phyloP scores from a whole-genome alignment of 2,329 filamentous ascomycete species.

The Helotiales sp. region DNA sequence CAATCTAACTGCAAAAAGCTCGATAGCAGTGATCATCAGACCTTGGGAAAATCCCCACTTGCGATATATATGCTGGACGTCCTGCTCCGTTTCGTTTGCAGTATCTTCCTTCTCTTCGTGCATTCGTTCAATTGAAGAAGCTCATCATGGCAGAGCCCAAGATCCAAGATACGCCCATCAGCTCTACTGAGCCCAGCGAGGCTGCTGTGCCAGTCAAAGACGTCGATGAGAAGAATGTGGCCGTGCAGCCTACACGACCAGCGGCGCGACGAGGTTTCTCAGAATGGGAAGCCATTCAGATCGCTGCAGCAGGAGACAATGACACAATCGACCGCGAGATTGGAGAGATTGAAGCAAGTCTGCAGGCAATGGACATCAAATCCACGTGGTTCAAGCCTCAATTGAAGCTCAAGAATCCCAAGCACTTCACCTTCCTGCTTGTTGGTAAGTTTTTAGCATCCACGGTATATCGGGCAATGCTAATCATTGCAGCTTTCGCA shows the following conservation, averaged over 20 bases:
- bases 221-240: constrained; percentile 19
- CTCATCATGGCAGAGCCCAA: constrained; percentile 21
- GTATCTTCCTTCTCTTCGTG: too few species aligned
- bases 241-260: neutral
- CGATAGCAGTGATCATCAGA: constrained; percentile 8
- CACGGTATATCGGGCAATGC: neutral
- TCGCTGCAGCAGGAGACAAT: constrained; percentile 31
- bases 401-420: constrained; percentile 60
- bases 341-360: constrained; percentile 34
- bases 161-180: constrained; percentile 14
- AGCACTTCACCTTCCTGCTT: constrained; percentile 55
- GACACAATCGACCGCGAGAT: constrained; percentile 37
- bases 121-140: neutral
- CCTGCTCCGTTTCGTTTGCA: neutral
- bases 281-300: constrained; percentile 35
- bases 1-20: constrained; percentile 3
- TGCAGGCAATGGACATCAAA: constrained; percentile 27
- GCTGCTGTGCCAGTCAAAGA: constrained; percentile 5
- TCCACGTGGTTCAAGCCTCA: constrained; percentile 44
- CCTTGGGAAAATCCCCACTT: neutral
- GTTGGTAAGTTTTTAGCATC: constrained; percentile 18
- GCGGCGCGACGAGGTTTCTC: constrained; percentile 18
- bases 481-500: constrained; percentile 53
- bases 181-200: constrained; percentile 17
- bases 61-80: neutral